phyloP scores from a whole-genome alignment of 2,329 filamentous ascomycete genomes.

The Fusarium praegraminearum region DNA sequence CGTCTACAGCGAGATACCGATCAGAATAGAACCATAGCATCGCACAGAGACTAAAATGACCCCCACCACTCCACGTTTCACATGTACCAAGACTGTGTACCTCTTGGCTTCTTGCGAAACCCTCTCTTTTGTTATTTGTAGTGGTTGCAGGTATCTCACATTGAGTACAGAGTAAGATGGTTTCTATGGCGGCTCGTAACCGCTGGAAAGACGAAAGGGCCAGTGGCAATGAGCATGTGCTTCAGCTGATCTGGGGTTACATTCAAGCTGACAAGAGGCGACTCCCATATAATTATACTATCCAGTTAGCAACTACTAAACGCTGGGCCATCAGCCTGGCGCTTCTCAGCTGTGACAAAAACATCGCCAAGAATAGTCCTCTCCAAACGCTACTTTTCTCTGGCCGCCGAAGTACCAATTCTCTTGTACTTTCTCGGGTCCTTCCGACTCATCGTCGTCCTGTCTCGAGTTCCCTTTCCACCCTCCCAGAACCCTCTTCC shows the following conservation, averaged over 20 bases:
- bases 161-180: neutral
- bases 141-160: slow-evolving; percentile 22
- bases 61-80: slow-evolving; percentile 36
- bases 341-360: slow-evolving; percentile 24
- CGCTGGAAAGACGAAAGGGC: slow-evolving; percentile 14
- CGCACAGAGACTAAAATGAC: slow-evolving; percentile 19
- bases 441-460: slow-evolving; percentile 77
- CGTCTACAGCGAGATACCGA: slow-evolving; percentile 32
- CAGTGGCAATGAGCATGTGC: slow-evolving; percentile 13
- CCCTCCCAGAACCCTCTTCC: slow-evolving; percentile 86
- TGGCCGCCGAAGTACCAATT: slow-evolving; percentile 55
- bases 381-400: slow-evolving; percentile 25
- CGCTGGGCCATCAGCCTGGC: slow-evolving; percentile 17
- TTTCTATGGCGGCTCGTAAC: slow-evolving; percentile 32
- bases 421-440: slow-evolving; percentile 80
- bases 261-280: slow-evolving; percentile 34
- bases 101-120: slow-evolving; percentile 21
- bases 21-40: slow-evolving; percentile 31
- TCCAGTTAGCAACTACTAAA: neutral
- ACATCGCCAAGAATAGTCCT: slow-evolving; percentile 3
- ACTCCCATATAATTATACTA: neutral
- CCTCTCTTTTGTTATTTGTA: slow-evolving; percentile 3
- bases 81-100: slow-evolving; percentile 22
- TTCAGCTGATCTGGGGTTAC: slow-evolving; percentile 33
- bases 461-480: slow-evolving; percentile 83